These are phyloP conservation scores for Pseudopyrenochaeta lycopersici DNA, from an alignment of 2,329 filamentous ascomycete species.

Conservation along the genomic window DNA sequence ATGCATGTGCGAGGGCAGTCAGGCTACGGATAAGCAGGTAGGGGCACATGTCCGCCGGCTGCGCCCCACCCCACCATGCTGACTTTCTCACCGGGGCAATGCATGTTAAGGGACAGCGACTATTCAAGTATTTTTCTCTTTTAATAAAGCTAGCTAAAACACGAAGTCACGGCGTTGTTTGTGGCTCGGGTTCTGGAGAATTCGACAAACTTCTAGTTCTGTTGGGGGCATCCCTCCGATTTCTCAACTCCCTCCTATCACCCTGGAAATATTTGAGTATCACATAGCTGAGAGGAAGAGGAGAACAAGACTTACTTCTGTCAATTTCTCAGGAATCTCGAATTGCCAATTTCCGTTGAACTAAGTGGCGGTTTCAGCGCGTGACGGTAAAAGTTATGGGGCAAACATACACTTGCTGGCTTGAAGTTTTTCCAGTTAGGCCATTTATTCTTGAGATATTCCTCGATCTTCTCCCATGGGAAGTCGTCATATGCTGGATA, in stretches of 20 bases:
- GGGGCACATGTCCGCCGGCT: background rate
- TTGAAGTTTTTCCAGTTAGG: slow-evolving; percentile 21
- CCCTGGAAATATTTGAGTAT: slow-evolving; percentile 15
- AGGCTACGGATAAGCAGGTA: background rate
- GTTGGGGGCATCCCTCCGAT: slow-evolving; percentile 9
- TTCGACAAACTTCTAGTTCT: slow-evolving; percentile 2
- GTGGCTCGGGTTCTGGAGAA: slow-evolving; percentile 6
- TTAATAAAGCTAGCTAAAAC: background rate
- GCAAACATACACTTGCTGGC: slow-evolving; percentile 1
- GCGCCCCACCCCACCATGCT: slow-evolving; percentile 1
- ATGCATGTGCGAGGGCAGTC: background rate
- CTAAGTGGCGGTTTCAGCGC: slow-evolving; percentile 6
- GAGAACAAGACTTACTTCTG: slow-evolving; percentile 17
- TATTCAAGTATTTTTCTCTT: background rate
- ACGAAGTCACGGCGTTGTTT: background rate
- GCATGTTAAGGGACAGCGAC: background rate
- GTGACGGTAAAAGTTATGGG: background rate
- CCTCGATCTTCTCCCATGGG: slow-evolving; percentile 24
- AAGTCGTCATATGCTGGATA: slow-evolving; percentile 23
- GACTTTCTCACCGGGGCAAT: slow-evolving; percentile 4
- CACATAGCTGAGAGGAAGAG: background rate
- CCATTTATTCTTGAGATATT: slow-evolving; percentile 16
- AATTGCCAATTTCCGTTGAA: slow-evolving; percentile 21
- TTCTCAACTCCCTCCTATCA: slow-evolving; percentile 15
- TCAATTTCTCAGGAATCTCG: slow-evolving; percentile 18